These are phyloP conservation scores for Reutealis trisperma DNA, from an alignment of 345 rosid genomes.

Conservation along the genomic window DNA sequence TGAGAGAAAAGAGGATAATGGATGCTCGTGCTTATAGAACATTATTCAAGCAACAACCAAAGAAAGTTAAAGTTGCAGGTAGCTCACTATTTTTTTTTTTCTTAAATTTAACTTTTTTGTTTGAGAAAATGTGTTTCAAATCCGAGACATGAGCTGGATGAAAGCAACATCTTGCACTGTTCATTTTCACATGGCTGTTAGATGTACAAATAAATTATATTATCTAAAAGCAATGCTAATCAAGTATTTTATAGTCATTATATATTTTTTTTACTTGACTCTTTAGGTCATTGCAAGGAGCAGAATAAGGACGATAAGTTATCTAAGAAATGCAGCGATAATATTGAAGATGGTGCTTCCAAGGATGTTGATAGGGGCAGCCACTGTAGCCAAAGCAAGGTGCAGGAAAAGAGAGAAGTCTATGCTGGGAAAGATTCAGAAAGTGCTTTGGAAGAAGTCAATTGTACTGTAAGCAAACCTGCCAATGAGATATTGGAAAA, in stretches of 20 bases:
- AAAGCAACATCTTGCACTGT: constrained; percentile 9
- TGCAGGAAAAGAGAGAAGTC: constrained; percentile 18
- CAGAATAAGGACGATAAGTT: constrained; percentile 9
- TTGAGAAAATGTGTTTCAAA: neutral
- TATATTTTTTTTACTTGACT: constrained; percentile 10
- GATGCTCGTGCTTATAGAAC: constrained; percentile 50
- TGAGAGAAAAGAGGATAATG: constrained; percentile 18
- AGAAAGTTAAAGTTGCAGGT: constrained; percentile 30
- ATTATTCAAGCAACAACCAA: constrained; percentile 34
- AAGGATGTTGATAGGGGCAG: constrained; percentile 12
- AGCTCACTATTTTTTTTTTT: neutral
- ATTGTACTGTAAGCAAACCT: constrained; percentile 18
- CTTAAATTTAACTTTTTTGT: neutral
- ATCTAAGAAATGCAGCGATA: constrained; percentile 9
- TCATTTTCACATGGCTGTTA: constrained; percentile 1
- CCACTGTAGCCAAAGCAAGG: constrained; percentile 5
- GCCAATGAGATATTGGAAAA: constrained; percentile 11
- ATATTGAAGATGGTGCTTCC: constrained; percentile 3
- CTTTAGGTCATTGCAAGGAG: constrained; percentile 31
- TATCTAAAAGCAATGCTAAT: neutral
- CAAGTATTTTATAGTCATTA: neutral
- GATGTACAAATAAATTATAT: neutral
- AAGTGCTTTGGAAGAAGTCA: constrained; percentile 6
- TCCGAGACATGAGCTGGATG: neutral
- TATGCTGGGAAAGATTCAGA: constrained; percentile 11